Evolutionary conservation across 2,329 filamentous ascomycete species (phyloP).

Genomic region (Diaporthe sp.): DNA sequence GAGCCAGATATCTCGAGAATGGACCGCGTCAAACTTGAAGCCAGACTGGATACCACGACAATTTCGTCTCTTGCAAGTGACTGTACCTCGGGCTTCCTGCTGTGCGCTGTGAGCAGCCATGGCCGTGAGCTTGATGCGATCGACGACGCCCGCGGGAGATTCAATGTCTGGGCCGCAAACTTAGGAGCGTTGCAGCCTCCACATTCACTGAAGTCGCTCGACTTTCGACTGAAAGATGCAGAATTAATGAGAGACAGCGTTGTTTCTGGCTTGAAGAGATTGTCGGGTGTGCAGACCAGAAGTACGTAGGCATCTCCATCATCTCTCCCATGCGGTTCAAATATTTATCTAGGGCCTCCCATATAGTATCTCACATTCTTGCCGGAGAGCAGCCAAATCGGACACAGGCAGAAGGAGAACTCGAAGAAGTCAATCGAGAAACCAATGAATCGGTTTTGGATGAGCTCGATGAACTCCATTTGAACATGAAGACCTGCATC

Average conservation of each 20-base stretch:
- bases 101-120: background rate
- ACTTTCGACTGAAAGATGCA: background rate
- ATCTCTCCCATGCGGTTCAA: background rate
- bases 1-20: background rate
- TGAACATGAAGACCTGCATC: background rate
- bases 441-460: background rate
- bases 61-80: background rate
- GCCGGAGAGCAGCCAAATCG: background rate
- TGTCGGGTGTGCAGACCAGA: background rate
- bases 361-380: background rate
- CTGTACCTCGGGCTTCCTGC: background rate
- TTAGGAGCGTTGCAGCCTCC: background rate
- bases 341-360: background rate
- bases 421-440: background rate
- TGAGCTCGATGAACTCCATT: background rate
- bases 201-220: background rate
- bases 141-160: background rate
- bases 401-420: background rate
- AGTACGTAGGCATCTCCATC: background rate
- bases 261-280: background rate
- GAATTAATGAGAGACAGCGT: background rate
- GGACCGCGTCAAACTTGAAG: background rate
- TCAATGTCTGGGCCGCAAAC: conserved; percentile 18
- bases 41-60: background rate
- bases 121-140: background rate